phyloP scores from a whole-genome alignment of 2,329 filamentous ascomycete genomes.

The Arthrobotrys pseudoclavata region DNA sequence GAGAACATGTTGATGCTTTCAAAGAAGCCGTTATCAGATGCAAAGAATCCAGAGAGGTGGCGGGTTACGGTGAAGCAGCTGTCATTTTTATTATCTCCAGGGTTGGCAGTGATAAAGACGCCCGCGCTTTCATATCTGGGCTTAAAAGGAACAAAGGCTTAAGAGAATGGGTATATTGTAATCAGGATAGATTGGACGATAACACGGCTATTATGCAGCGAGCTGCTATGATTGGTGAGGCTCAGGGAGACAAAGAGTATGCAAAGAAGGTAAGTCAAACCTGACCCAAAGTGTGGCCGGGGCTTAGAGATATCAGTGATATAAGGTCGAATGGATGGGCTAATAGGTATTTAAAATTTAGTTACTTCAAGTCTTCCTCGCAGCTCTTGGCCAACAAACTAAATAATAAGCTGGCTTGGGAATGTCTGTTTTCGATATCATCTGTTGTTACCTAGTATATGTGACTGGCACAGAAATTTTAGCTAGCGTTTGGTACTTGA shows the following conservation, averaged over 20 bases:
- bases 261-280: slow-evolving; percentile 25
- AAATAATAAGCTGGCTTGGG: neutral
- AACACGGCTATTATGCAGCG: slow-evolving; percentile 29
- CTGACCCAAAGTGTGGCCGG: neutral
- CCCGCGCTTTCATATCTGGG: slow-evolving; percentile 1
- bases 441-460: neutral
- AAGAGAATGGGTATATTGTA: slow-evolving; percentile 52
- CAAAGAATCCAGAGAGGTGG: slow-evolving; percentile 15
- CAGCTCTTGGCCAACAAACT: slow-evolving; percentile 32
- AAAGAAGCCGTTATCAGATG: slow-evolving; percentile 30
- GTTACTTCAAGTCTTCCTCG: slow-evolving; percentile 35
- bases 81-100: slow-evolving; percentile 44
- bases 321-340: neutral
- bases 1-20: slow-evolving; percentile 12
- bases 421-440: neutral
- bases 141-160: slow-evolving; percentile 22
- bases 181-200: slow-evolving; percentile 32
- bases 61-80: slow-evolving; percentile 35
- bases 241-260: slow-evolving; percentile 31
- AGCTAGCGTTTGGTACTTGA: neutral
- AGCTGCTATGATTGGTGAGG: slow-evolving; percentile 19
- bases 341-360: slow-evolving; percentile 12
- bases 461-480: too few species aligned
- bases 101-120: slow-evolving; percentile 14
- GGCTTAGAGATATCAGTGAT: too few species aligned